Base-by-base conservation (phyloP, 768 basidiomycete species). In the Tubosaeta sp. region DNA sequence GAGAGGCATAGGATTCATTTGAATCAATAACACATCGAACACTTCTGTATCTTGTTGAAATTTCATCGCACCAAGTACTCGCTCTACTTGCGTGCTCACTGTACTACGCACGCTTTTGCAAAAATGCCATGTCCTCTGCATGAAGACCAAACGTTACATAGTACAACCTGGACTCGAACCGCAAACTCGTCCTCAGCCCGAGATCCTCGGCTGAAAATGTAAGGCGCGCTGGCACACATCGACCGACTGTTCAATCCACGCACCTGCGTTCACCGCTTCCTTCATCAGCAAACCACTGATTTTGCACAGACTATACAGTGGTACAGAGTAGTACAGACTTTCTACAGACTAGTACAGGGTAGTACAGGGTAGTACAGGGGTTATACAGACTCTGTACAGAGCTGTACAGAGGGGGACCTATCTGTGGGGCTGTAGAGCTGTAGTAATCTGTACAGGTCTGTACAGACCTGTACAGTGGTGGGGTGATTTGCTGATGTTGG, bases 61-160 rank as follows among this genome's bases (percentile, higher is more conserved):
- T 33, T 11, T n/a, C n/a, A n/a, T n/a, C n/a, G n/a, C n/a, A n/a
- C n/a, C n/a, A n/a, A n/a, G 33, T 12, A 33, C 10, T 3, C 3
- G 13, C 38, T 22, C 49, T 68, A 77, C 54, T 71, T 62, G 65
- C 79, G 68, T 11, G 60, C 62, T 72, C 77, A 81, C 32, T 68
- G 59, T 5, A 79, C n/a, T n/a, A 64, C 45, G 59, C 67, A 42
- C 80, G 66, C 69, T 81, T 81, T 41, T 66, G 59, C 8, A 76
- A 66, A 57, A 81, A 81, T 1, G 79, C 79, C 67, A 81, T 80
- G 6, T 76, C 76, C 58, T 77, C 76, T 37, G 65, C 63, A 57
- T 75, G 74, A 33, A 79, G 76, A n/a, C 75, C 75, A 58, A 81
- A 81, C 8, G 77, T 68, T 38, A 70, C 63, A 56, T 80, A 77